A percentile compares a stretch with the other conserved stretches of the same genome.
phyloP scores from a whole-genome alignment of 1,284 basidiomycete genomes.

The Cryptococcus deneoformans region DNA sequence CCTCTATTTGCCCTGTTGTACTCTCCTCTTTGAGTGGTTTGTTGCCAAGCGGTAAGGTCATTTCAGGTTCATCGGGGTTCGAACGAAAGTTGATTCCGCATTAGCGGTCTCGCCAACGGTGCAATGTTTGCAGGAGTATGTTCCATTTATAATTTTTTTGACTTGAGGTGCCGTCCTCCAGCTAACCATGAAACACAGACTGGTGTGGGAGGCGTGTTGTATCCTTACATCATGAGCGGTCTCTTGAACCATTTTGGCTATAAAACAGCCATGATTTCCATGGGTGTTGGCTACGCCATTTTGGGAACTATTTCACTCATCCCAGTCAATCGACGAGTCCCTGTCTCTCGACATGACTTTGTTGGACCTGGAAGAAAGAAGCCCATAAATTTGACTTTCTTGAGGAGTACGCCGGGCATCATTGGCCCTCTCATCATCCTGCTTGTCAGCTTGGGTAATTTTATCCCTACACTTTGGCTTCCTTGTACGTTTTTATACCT shows the following conservation, averaged over 20 bases:
- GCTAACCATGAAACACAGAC: constrained; percentile 9
- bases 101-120: constrained; percentile 42
- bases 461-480: constrained; percentile 46
- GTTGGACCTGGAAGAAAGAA: neutral
- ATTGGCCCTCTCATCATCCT: constrained; percentile 37
- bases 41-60: constrained; percentile 9
- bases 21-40: constrained; percentile 48
- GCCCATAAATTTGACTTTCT: constrained; percentile 27
- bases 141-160: too few species aligned
- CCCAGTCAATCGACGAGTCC: constrained; percentile 46
- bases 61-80: too few species aligned
- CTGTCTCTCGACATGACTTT: constrained; percentile 17
- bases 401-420: constrained; percentile 26
- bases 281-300: constrained; percentile 37
- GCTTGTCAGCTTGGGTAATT: constrained; percentile 44
- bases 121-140: constrained; percentile 41
- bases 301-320: constrained; percentile 33
- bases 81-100: too few species aligned
- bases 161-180: too few species aligned
- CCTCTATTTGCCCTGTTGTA: constrained; percentile 45
- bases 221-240: constrained; percentile 41
- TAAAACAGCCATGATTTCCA: constrained; percentile 42
- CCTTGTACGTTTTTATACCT: constrained; percentile 31
- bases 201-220: constrained; percentile 44
- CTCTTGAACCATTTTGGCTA: constrained; percentile 44